A percentile compares a stretch with the other conserved stretches of the same genome.
Evolutionary conservation across 345 rosid genomes (phyloP).

Genomic region (Eucalyptus paniculata): DNA sequence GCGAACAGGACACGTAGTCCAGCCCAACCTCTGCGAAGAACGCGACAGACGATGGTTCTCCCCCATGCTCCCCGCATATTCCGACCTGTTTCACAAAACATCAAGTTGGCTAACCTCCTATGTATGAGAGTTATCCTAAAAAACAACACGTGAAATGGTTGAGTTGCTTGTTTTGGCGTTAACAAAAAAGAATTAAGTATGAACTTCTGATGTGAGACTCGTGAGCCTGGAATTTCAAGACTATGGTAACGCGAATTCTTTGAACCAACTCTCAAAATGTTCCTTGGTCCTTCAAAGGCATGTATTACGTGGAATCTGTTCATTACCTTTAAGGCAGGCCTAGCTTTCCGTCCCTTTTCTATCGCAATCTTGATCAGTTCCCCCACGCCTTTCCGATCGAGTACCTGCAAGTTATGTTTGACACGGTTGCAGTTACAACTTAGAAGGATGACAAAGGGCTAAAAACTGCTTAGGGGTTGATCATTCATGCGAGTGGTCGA

Average conservation of each 20-base stretch:
- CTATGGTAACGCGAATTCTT: not conserved
- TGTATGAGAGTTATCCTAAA: not conserved
- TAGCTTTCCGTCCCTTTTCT: slow-evolving; percentile 68
- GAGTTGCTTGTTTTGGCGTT: not conserved
- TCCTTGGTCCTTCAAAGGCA: not conserved
- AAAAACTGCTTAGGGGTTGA: not conserved
- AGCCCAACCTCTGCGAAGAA: slow-evolving; percentile 85
- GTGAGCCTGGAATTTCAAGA: not conserved
- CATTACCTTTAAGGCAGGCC: slow-evolving; percentile 70
- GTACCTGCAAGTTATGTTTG: slow-evolving; percentile 35
- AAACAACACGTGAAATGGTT: not conserved
- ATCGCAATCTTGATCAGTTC: slow-evolving; percentile 80
- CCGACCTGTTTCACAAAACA: slow-evolving; percentile 41
- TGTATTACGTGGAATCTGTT: not conserved
- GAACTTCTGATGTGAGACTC: not conserved
- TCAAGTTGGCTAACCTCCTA: not conserved
- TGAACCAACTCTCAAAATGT: not conserved
- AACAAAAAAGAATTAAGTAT: not conserved
- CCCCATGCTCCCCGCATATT: slow-evolving; percentile 95
- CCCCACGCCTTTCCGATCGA: slow-evolving; percentile 88
- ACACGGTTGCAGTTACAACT: not conserved
- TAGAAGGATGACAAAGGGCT: not conserved
- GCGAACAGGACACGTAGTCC: slow-evolving; percentile 94
- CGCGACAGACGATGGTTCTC: slow-evolving; percentile 90
- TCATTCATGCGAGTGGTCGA: not conserved